These are phyloP conservation scores for Grigorovia humatica DNA, from an alignment of 805 yeast species.

Conservation along the genomic window DNA sequence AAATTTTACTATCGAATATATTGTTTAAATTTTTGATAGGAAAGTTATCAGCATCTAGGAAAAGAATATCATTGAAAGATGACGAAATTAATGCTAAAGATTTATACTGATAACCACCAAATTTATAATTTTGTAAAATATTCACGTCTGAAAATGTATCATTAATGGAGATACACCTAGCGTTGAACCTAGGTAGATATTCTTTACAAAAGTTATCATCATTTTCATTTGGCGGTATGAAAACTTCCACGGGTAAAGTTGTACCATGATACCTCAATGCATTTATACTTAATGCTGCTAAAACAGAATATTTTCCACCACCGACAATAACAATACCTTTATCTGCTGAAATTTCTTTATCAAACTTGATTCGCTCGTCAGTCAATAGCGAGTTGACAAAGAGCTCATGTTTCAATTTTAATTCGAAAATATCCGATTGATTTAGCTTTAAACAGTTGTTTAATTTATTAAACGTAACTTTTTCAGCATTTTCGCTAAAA, in stretches of 20 bases:
- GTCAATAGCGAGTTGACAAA: background rate
- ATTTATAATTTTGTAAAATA: conserved; percentile 36
- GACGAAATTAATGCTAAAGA: conserved; percentile 62
- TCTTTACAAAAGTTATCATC: conserved; percentile 54
- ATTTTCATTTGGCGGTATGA: conserved; percentile 56
- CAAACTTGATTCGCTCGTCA: background rate
- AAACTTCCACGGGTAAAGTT: conserved; percentile 65
- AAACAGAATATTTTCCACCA: conserved; percentile 69
- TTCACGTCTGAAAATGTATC: conserved; percentile 41
- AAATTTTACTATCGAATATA: conserved; percentile 50
- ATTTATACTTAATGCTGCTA: conserved; percentile 53
- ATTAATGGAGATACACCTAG: conserved; percentile 54
- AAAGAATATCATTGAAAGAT: conserved; percentile 57
- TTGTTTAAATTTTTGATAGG: conserved; percentile 57
- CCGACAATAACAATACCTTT: conserved; percentile 51
- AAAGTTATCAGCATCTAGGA: conserved; percentile 68
- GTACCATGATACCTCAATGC: conserved; percentile 47
- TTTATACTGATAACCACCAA: conserved; percentile 34
- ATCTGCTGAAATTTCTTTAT: conserved; percentile 26
- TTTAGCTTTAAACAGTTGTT: conserved; percentile 18
- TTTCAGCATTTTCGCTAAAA: conserved; percentile 12
- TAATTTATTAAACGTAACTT: conserved; percentile 13
- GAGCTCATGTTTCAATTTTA: conserved; percentile 2
- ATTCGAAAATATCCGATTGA: conserved; percentile 7
- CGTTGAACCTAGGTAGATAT: conserved; percentile 45